Percentiles rank a stretch among this genome's conserved stretches.
These are phyloP conservation scores for Dactylellina parvicollis DNA, from an alignment of 2,329 filamentous ascomycete species.

Conservation along the genomic window DNA sequence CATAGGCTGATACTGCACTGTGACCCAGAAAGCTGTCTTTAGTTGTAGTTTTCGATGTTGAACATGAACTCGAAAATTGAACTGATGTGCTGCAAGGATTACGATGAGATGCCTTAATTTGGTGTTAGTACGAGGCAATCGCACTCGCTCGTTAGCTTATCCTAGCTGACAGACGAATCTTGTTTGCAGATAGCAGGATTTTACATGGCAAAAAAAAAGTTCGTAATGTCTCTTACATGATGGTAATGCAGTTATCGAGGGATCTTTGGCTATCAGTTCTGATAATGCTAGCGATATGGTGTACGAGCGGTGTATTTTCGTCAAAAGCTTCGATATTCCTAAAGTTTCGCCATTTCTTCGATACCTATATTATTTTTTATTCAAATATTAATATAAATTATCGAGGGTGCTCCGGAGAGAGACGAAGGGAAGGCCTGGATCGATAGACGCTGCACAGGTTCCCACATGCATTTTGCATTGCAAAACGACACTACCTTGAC, in stretches of 20 bases:
- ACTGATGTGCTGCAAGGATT: background rate
- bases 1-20: background rate
- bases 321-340: background rate
- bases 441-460: slow-evolving; percentile 1
- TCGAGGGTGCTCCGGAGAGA: background rate
- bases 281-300: slow-evolving; percentile 17
- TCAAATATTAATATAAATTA: background rate
- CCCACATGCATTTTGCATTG: slow-evolving; percentile 7
- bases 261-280: background rate
- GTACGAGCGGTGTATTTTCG: background rate
- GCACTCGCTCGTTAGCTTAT: slow-evolving; percentile 1
- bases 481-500: slow-evolving; percentile 4
- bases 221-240: slow-evolving; percentile 28
- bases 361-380: background rate
- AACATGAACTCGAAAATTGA: background rate
- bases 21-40: background rate
- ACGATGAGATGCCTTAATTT: slow-evolving; percentile 19
- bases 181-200: slow-evolving; percentile 26
- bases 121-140: slow-evolving; percentile 27
- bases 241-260: slow-evolving; percentile 8
- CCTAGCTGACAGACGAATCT: slow-evolving; percentile 3
- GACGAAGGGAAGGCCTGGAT: slow-evolving; percentile 6
- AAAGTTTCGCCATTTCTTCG: background rate
- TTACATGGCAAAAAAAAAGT: slow-evolving; percentile 33
- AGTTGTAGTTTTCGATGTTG: background rate